Conservation (phyloP, 371 early-diverging fungal species). For the Mucor sp. region DNA sequence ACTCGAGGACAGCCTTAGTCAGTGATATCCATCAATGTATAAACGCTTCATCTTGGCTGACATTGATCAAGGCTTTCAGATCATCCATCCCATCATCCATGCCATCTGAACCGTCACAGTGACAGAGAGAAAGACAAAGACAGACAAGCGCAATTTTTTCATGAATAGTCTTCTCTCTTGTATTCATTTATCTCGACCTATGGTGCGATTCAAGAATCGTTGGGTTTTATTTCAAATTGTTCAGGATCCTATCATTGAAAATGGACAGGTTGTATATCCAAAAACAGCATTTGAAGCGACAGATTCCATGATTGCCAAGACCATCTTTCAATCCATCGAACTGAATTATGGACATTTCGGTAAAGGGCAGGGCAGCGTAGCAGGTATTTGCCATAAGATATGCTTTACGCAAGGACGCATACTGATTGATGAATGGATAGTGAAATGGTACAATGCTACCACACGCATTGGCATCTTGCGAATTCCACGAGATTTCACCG, state of each 20-base stretch:
- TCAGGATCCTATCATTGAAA: conserved; percentile 36
- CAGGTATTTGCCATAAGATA: conserved; percentile 11
- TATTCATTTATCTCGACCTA: neutral
- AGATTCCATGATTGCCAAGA: conserved; percentile 20
- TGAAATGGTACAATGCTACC: conserved; percentile 46
- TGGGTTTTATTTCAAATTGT: conserved; percentile 51
- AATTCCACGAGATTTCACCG: conserved; percentile 38
- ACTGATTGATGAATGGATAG: conserved; percentile 2
- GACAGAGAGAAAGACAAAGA: too few relatives aligned
- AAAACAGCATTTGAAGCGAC: conserved; percentile 22
- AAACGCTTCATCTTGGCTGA: too few relatives aligned
- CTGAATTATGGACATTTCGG: conserved; percentile 45
- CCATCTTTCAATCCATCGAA: conserved; percentile 29
- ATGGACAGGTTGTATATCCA: conserved; percentile 29
- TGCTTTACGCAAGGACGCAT: neutral
- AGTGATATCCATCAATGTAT: too few relatives aligned
- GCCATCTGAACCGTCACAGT: too few relatives aligned
- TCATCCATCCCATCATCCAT: too few relatives aligned
- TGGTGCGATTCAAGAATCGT: conserved; percentile 52
- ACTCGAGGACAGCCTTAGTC: too few relatives aligned
- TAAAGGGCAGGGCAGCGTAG: conserved; percentile 28
- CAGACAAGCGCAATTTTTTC: too few relatives aligned
- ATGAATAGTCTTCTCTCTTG: neutral
- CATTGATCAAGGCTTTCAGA: too few relatives aligned
- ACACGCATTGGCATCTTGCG: conserved; percentile 45